Evolutionary conservation across 2,329 filamentous ascomycete genomes (phyloP), one percentile per base, ranked within the genome.

Genomic region (Colletotrichum sp.): DNA sequence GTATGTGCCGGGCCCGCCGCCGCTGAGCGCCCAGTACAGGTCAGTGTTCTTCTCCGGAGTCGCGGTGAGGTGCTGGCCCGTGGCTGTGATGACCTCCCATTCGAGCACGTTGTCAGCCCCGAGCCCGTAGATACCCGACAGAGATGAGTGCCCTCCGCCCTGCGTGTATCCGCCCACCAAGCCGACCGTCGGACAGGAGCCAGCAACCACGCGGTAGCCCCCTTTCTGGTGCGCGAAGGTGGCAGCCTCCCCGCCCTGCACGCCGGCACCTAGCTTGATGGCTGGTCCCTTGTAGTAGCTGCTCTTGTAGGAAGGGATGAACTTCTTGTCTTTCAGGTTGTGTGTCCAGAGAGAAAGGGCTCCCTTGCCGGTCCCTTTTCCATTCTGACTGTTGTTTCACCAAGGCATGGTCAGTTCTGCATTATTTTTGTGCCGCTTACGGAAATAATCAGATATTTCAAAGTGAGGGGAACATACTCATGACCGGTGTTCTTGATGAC

Each of bases 11-110:
- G 84, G 86, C 1, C 90, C 89, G 8, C 90, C 89, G 12, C 89
- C 89, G 65, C 83, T 83, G 5, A 91, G 80, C 3, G 90, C 90
- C 89, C 89, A 92, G 81, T 89, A 91, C 2, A 92, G 83, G 68
- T 92, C 90, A 0, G 81, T 63, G 71, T 91, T 87, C 24, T 87
- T 68, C 2, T 81, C 79, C 1, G 81, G 85, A 6, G 83, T 86
- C 2, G 88, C 89, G 13, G 36, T 36, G 3, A 81, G 84, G 18
- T 85, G 78, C 18, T 82, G 62, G 3, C 89, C 89, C 18, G 79
- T 75, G 1, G 85, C 85, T 6, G 86, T 87, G 4, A 92, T 84
- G 4, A 90, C 87, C 71, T 89, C 85, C 79, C 83, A 88, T 68
- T 87, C 83, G 1, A 92, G 81, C 0, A 88, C 85, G 44, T 91